phyloP scores from a whole-genome alignment of 306 rosid species.

The Quercus parvula region DNA sequence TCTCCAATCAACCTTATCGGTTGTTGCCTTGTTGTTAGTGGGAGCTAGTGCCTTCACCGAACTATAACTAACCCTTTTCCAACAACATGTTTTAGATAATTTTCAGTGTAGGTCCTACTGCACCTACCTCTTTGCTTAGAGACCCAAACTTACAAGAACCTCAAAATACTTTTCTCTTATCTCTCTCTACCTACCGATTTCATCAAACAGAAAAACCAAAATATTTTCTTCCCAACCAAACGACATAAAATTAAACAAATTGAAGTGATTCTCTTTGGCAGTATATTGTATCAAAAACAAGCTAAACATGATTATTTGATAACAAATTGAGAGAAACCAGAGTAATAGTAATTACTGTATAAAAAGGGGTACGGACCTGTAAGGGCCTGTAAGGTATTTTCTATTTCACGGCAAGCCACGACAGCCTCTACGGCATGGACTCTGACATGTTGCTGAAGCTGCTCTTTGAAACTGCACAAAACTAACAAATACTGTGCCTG shows the following conservation, averaged over 20 bases:
- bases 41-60: slow-evolving; percentile 34
- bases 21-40: slow-evolving; percentile 46
- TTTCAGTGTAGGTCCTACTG: slow-evolving; percentile 42
- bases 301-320: neutral
- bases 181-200: slow-evolving; percentile 24
- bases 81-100: slow-evolving; percentile 24
- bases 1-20: slow-evolving; percentile 10
- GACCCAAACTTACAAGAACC: slow-evolving; percentile 27
- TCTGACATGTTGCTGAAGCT: slow-evolving; percentile 95
- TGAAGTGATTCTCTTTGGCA: neutral
- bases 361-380: slow-evolving; percentile 43
- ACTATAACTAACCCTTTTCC: slow-evolving; percentile 40
- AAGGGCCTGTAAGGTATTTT: slow-evolving; percentile 87
- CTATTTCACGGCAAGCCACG: slow-evolving; percentile 99
- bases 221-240: neutral
- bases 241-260: neutral
- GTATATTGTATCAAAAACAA: neutral
- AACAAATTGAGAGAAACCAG: neutral
- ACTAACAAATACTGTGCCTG: slow-evolving; percentile 89
- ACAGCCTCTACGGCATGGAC: slow-evolving; percentile 99
- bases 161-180: slow-evolving; percentile 4
- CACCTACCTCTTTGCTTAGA: slow-evolving; percentile 29
- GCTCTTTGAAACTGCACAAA: slow-evolving; percentile 83
- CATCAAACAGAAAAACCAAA: slow-evolving; percentile 9
- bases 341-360: neutral